Evolutionary conservation across 2,329 filamentous ascomycete genomes (phyloP).

Genomic region (Pestalotiopsis fici): DNA sequence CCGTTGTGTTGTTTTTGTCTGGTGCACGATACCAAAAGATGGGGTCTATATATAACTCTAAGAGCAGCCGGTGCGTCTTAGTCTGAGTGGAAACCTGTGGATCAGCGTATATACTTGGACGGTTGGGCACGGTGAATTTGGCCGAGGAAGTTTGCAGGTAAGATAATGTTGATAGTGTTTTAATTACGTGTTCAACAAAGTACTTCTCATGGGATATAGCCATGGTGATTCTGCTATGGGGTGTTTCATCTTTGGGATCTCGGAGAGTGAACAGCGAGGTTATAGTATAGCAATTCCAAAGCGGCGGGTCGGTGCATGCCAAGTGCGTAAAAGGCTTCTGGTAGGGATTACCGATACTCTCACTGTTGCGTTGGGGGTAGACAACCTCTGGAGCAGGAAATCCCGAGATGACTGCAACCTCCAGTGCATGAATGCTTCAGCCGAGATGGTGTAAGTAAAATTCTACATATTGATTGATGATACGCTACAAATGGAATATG

Average conservation of each 20-base stretch:
- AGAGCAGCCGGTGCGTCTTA: neutral
- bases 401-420: neutral
- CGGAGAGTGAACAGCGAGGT: neutral
- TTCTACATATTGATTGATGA: neutral
- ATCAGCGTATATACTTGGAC: neutral
- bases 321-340: neutral
- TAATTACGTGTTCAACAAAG: neutral
- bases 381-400: neutral
- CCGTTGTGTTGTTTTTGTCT: neutral
- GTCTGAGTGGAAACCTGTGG: neutral
- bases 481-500: neutral
- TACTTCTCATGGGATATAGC: neutral
- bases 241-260: neutral
- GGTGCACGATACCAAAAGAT: neutral
- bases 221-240: neutral
- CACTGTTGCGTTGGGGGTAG: neutral
- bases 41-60: slow-evolving; percentile 8
- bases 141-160: neutral
- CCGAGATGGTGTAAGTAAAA: neutral
- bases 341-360: neutral
- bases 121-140: neutral
- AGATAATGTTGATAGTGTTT: neutral
- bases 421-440: neutral
- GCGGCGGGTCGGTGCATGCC: neutral
- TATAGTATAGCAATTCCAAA: neutral